phyloP scores from a whole-genome alignment of 2,329 filamentous ascomycete species.

The Fusarium falciforme region DNA sequence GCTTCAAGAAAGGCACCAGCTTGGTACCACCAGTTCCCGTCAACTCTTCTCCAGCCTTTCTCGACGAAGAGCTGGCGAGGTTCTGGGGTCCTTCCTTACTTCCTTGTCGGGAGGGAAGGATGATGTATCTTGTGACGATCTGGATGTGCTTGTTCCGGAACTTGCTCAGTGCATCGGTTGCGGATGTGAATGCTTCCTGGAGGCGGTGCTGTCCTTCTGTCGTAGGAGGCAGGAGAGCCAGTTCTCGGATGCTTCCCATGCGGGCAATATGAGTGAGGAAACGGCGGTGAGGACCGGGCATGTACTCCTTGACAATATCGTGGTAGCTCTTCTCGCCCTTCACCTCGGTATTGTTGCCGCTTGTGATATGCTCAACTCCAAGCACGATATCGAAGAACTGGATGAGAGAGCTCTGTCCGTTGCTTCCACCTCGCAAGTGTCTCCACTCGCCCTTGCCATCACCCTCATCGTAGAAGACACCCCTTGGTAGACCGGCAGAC shows the following conservation, averaged over 20 bases:
- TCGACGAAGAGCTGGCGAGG: constrained; percentile 58
- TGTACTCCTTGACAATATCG: constrained; percentile 84
- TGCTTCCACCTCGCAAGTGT: constrained; percentile 89
- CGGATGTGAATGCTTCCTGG: constrained; percentile 71
- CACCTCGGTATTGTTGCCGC: constrained; percentile 47
- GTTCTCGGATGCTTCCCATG: constrained; percentile 79
- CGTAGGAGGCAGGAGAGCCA: constrained; percentile 66
- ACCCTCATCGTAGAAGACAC: constrained; percentile 86
- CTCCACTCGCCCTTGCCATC: constrained; percentile 74
- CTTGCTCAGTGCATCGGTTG: constrained; percentile 77
- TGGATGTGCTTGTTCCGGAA: constrained; percentile 90
- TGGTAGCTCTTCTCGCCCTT: constrained; percentile 56
- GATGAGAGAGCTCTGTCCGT: constrained; percentile 91
- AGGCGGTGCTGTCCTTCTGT: constrained; percentile 62
- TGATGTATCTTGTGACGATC: constrained; percentile 91
- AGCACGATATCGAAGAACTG: constrained; percentile 93
- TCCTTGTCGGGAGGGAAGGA: constrained; percentile 74
- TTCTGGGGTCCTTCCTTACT: constrained; percentile 49
- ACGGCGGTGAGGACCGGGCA: constrained; percentile 84
- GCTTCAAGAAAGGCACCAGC: constrained; percentile 89
- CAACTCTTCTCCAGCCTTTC: constrained; percentile 60
- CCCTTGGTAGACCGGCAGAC: constrained; percentile 82
- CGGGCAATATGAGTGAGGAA: constrained; percentile 79
- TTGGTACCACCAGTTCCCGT: constrained; percentile 90
- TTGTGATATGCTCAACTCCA: constrained; percentile 77